phyloP scores from a whole-genome alignment of 495 filamentous ascomycete genomes.

The Parathielavia hyrcaniae region DNA sequence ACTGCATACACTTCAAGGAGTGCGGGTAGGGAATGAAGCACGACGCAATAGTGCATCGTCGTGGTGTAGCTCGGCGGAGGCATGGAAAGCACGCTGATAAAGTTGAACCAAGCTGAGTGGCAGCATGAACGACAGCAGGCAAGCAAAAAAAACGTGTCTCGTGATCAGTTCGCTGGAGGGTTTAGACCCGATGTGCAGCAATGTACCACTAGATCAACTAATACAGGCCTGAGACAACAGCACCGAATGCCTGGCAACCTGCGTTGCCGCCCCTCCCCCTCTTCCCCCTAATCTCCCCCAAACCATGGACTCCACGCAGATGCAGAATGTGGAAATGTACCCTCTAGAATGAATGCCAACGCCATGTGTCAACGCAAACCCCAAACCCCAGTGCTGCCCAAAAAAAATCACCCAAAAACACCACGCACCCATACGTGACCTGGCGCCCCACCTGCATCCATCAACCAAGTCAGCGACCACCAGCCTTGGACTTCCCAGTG shows the following conservation, averaged over 20 bases:
- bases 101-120: no score
- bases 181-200: not conserved
- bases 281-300: no score
- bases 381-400: conserved; percentile 2
- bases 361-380: not conserved
- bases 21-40: no score
- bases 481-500: conserved; percentile 19
- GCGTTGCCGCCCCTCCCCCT: not conserved
- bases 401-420: conserved; percentile 1
- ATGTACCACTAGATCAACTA: not conserved
- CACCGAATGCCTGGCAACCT: no score
- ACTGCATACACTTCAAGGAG: not conserved
- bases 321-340: conserved; percentile 20
- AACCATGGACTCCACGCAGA: conserved; percentile 23
- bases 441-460: not conserved
- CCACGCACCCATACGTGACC: not conserved
- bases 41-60: no score
- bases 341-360: conserved; percentile 9
- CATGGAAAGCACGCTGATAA: no score
- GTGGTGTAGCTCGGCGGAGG: no score
- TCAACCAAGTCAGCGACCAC: conserved; percentile 10
- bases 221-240: not conserved
- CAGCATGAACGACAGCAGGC: no score
- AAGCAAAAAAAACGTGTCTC: not conserved
- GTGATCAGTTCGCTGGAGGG: not conserved